Evolutionary conservation across 2,329 filamentous ascomycete genomes (phyloP).

Genomic region (Pseudocercospora eumusae): DNA sequence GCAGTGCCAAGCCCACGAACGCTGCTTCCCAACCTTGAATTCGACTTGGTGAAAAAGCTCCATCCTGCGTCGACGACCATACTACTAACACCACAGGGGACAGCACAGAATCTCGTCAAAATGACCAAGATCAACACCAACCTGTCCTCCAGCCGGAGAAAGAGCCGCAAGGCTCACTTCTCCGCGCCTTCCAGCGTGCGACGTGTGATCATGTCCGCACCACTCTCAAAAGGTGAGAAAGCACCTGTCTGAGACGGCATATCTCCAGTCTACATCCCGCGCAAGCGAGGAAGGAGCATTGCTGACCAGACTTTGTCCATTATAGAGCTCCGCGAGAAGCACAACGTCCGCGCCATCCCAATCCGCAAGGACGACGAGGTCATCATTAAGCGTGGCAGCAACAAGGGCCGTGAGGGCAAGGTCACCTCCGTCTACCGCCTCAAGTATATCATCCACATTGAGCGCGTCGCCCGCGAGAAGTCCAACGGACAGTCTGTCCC

Average conservation of each 20-base stretch:
- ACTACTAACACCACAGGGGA: constrained; percentile 14
- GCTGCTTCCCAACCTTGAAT: constrained; percentile 7
- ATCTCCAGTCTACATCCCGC: constrained; percentile 13
- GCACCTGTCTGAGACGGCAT: constrained; percentile 19
- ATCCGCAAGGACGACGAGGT: constrained; percentile 89
- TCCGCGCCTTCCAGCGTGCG: constrained; percentile 89
- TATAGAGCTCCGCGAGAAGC: constrained; percentile 85
- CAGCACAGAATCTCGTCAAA: constrained; percentile 20
- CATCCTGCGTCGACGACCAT: constrained; percentile 25
- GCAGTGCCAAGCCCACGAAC: constrained; percentile 7
- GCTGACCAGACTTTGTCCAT: constrained; percentile 26
- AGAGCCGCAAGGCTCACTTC: constrained; percentile 99
- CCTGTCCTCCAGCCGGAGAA: constrained; percentile 84
- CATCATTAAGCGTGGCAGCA: constrained; percentile 82
- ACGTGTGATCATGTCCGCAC: constrained; percentile 95
- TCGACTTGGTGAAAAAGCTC: constrained; percentile 10
- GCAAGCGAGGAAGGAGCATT: constrained; percentile 17
- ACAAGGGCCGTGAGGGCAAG: constrained; percentile 99
- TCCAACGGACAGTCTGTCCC: constrained; percentile 93
- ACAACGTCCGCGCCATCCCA: constrained; percentile 97
- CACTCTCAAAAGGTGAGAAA: constrained; percentile 72
- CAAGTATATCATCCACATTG: constrained; percentile 96
- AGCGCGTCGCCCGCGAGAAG: constrained; percentile 97
- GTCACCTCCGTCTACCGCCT: constrained; percentile 96
- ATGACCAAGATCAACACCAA: constrained; percentile 71